Evolutionary conservation across 2,329 filamentous ascomycete genomes (phyloP), one percentile per base, ranked within the genome.

Genomic region (Ophiocordyceps camponoti-floridani): DNA sequence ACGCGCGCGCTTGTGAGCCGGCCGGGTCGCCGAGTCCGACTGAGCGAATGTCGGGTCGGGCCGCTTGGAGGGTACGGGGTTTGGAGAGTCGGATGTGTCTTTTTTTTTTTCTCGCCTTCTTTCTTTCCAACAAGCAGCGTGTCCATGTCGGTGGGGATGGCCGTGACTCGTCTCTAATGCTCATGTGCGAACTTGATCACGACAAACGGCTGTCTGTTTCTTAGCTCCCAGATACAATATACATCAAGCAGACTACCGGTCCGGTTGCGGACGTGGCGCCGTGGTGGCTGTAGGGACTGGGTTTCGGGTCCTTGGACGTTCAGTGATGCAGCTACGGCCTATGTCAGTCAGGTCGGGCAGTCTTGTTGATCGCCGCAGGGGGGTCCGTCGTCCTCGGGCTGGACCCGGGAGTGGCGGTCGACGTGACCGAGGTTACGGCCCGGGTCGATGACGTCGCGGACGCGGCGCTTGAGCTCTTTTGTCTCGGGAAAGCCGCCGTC

Each of bases 401-500:
- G 12, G 10, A 4, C 14, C 13, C 33, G 33, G 33, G 12, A n/a
- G 14, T 37, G 33, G 12, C 75, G 68, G 59, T 88, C 83, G 23
- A 86, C 80, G 63, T 96, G 89, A 0, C 89, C 89, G 44, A 95
- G 65, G 56, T 89, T 74, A 49, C 82, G 72, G 1, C 66, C 69
- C 0, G 88, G 89, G 54, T 91, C 80, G 52, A 95, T 79, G 44
- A 84, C 70, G 63, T 95, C 84, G 47, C 89, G 70, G 5, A 95
- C 77, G 14, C 80, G 72, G 47, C 86, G 78, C 65, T 96, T 95
- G 40, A 95, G 71, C 52, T 89, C 80, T 63, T 95, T 94, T 2
- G 84, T 87, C 65, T 95, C 87, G 48, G 89, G 91, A 62, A 98
- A 98, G 0, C 91, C 88, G 28, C 84, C 84, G 56, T 95, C 81